Evolutionary conservation across 2,329 filamentous ascomycete species (phyloP).

Genomic region (Dactylellina parvicollis): DNA sequence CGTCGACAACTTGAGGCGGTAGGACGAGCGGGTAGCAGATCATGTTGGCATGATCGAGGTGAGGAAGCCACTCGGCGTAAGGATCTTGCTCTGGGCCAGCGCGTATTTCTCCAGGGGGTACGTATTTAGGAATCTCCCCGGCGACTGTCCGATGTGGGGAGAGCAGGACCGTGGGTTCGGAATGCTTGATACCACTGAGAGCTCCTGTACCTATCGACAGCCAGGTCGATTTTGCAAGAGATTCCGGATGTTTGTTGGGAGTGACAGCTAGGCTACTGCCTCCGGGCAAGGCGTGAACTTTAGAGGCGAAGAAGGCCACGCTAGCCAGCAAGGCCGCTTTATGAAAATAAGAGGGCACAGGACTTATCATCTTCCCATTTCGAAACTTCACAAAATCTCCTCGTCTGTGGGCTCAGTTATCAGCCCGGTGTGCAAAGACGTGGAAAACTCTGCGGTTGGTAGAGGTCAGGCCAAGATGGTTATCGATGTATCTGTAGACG

Average conservation of each 20-base stretch:
- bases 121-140: neutral
- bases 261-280: neutral
- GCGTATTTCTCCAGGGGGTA: neutral
- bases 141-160: neutral
- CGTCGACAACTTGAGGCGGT: constrained; percentile 3
- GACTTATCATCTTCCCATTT: too few relatives aligned
- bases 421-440: too few relatives aligned
- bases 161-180: neutral
- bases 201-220: too few relatives aligned
- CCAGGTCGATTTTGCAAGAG: too few relatives aligned
- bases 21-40: constrained; percentile 22
- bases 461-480: too few relatives aligned
- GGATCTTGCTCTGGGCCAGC: neutral
- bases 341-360: neutral
- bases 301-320: neutral
- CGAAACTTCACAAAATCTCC: too few relatives aligned
- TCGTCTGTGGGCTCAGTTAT: too few relatives aligned
- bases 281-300: neutral
- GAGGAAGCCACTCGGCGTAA: neutral
- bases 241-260: too few relatives aligned
- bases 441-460: too few relatives aligned
- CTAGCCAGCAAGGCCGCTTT: too few relatives aligned
- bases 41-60: constrained; percentile 8
- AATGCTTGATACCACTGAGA: too few relatives aligned
- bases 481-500: too few relatives aligned